Evolutionary conservation across 2,329 filamentous ascomycete species (phyloP).

Genomic region (Leptographium procerum): DNA sequence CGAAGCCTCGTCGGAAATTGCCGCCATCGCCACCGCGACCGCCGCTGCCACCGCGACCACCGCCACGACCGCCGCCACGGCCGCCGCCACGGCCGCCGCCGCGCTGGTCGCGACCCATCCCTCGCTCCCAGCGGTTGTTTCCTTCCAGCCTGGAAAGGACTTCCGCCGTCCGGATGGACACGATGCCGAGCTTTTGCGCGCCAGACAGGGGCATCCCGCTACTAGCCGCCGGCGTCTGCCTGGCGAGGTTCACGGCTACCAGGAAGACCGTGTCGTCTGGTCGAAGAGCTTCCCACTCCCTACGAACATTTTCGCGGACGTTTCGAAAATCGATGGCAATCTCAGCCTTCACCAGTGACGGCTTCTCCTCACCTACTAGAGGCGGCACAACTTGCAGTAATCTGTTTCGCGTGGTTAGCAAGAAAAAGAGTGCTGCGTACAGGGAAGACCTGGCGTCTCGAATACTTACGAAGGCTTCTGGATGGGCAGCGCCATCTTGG

Average conservation of each 20-base stretch:
- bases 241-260: conserved; percentile 55
- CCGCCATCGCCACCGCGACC: conserved; percentile 30
- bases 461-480: conserved; percentile 54
- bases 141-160: conserved; percentile 78
- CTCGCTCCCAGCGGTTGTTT: conserved; percentile 40
- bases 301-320: conserved; percentile 61
- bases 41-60: conserved; percentile 38
- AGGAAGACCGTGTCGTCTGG: conserved; percentile 86
- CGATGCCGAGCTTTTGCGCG: conserved; percentile 54
- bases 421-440: neutral
- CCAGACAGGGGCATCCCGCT: conserved; percentile 21
- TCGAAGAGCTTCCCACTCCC: conserved; percentile 82
- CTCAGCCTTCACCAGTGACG: conserved; percentile 78
- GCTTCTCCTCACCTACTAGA: conserved; percentile 69
- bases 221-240: conserved; percentile 29
- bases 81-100: neutral
- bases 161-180: conserved; percentile 68
- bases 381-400: conserved; percentile 79
- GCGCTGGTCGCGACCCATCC: conserved; percentile 47
- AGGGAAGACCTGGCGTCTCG: neutral
- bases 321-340: conserved; percentile 73
- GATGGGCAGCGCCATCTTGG: conserved; percentile 85
- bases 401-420: conserved; percentile 16
- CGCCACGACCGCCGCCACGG: neutral
- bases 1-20: conserved; percentile 43